phyloP scores from a whole-genome alignment of 257 asterid species.

The Solanum medicagineum region DNA sequence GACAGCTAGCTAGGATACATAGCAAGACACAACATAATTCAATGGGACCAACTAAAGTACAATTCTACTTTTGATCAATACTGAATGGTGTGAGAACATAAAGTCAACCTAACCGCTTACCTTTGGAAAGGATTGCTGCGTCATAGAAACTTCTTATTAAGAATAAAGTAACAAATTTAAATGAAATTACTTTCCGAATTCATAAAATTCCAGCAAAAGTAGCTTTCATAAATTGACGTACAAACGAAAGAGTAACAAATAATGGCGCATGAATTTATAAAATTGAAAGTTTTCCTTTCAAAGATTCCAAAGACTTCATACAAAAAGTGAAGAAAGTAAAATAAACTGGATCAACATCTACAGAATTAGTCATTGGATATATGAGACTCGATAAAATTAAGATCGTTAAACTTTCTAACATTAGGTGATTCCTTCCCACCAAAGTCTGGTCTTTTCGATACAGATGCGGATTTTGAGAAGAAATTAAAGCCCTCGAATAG shows the following conservation, averaged over 20 bases:
- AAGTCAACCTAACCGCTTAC: too few relatives aligned
- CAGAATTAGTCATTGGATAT: not conserved
- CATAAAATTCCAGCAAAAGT: not conserved
- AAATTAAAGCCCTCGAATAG: not conserved
- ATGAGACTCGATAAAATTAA: not conserved
- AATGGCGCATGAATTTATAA: not conserved
- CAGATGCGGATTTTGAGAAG: not conserved
- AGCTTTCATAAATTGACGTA: not conserved
- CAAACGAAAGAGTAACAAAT: not conserved
- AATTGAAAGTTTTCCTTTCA: not conserved
- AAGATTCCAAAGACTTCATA: not conserved
- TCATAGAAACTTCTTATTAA: too few relatives aligned
- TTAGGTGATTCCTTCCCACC: not conserved
- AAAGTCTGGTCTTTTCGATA: not conserved
- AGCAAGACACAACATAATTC: not conserved
- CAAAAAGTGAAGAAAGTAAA: not conserved
- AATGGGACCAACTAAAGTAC: not conserved
- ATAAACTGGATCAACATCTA: not conserved
- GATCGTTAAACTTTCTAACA: not conserved
- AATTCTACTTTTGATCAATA: not conserved
- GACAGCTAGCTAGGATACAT: not conserved
- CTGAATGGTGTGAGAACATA: not conserved
- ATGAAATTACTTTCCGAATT: not conserved
- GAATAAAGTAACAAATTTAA: too few relatives aligned
- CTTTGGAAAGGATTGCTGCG: too few relatives aligned